phyloP scores from a whole-genome alignment of 192 early-diverging fungal genomes.

The Backusella liffmaniae region DNA sequence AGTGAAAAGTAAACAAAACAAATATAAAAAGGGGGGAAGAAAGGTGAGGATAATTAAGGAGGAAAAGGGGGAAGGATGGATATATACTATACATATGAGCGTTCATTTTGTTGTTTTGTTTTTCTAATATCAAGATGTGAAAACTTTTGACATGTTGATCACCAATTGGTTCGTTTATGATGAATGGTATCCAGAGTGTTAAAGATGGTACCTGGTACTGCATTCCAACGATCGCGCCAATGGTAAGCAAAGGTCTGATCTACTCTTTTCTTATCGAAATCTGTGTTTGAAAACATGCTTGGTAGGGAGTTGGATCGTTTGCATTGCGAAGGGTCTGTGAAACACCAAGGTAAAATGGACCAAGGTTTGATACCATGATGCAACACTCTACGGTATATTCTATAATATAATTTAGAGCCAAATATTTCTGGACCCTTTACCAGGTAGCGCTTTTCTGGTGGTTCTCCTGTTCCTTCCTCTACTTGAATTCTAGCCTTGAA shows the following conservation, averaged over 20 bases:
- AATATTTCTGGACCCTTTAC: slow-evolving; percentile 40
- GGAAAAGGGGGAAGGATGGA: not conserved
- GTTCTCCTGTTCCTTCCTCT: not conserved
- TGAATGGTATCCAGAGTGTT: not conserved
- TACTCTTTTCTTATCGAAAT: slow-evolving; percentile 31
- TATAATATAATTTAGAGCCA: slow-evolving; percentile 40
- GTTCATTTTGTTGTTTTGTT: not conserved
- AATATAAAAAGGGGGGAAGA: not conserved
- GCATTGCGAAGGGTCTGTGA: slow-evolving; percentile 38
- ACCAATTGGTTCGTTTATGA: slow-evolving; percentile 8
- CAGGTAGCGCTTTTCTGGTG: slow-evolving; percentile 24
- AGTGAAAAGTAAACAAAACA: too few relatives aligned
- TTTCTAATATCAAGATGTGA: not conserved
- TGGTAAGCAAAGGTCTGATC: slow-evolving; percentile 41
- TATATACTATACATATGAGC: not conserved
- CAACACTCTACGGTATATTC: slow-evolving; percentile 37
- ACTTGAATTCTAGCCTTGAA: slow-evolving; percentile 11
- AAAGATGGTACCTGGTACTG: slow-evolving; percentile 12
- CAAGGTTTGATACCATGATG: slow-evolving; percentile 38
- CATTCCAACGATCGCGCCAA: slow-evolving; percentile 42
- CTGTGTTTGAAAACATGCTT: slow-evolving; percentile 35
- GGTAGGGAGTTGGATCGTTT: slow-evolving; percentile 40
- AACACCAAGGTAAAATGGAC: slow-evolving; percentile 45
- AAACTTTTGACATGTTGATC: not conserved
- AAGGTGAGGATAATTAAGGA: not conserved